Evolutionary conservation across 75 land plant genomes (phyloP).

Genomic region (Sequoia sempervirens): DNA sequence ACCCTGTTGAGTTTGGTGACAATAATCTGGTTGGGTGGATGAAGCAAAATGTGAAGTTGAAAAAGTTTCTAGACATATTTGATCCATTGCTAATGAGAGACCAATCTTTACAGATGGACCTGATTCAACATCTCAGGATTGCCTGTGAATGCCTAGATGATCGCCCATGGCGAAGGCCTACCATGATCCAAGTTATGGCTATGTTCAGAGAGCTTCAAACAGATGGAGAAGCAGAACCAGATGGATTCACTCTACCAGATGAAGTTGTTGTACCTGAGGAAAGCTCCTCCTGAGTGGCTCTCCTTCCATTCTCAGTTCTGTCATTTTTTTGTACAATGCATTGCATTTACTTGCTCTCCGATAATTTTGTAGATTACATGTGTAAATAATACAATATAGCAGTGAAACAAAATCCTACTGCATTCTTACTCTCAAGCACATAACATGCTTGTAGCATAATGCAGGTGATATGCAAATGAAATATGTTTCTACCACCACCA

Average conservation of each 20-base stretch:
- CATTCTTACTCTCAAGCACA: background rate
- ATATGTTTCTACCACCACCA: slow-evolving; percentile 1
- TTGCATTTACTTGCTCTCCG: slow-evolving; percentile 2
- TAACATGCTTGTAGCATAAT: background rate
- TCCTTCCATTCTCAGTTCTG: slow-evolving; percentile 1
- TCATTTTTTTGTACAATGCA: slow-evolving; percentile 5
- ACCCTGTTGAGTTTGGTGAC: slow-evolving; percentile 55
- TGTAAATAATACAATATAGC: slow-evolving; percentile 10
- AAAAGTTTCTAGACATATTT: slow-evolving; percentile 36
- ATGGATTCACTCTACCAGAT: slow-evolving; percentile 10
- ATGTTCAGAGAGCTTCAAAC: slow-evolving; percentile 66
- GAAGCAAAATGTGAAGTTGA: slow-evolving; percentile 47
- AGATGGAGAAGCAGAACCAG: slow-evolving; percentile 31
- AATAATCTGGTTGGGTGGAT: slow-evolving; percentile 80
- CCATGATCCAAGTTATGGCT: slow-evolving; percentile 85
- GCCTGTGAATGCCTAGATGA: slow-evolving; percentile 74
- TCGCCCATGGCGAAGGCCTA: slow-evolving; percentile 57
- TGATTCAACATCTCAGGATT: slow-evolving; percentile 51
- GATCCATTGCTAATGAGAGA: slow-evolving; percentile 35
- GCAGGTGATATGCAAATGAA: background rate
- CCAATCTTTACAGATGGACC: slow-evolving; percentile 37
- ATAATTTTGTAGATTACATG: slow-evolving; percentile 1
- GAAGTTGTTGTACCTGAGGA: slow-evolving; percentile 6
- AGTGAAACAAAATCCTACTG: slow-evolving; percentile 1
- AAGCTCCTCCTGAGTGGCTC: slow-evolving; percentile 9